These are phyloP conservation scores for Blastocrithidia nonstop DNA, from an alignment of 208 protist species.

Conservation along the genomic window DNA sequence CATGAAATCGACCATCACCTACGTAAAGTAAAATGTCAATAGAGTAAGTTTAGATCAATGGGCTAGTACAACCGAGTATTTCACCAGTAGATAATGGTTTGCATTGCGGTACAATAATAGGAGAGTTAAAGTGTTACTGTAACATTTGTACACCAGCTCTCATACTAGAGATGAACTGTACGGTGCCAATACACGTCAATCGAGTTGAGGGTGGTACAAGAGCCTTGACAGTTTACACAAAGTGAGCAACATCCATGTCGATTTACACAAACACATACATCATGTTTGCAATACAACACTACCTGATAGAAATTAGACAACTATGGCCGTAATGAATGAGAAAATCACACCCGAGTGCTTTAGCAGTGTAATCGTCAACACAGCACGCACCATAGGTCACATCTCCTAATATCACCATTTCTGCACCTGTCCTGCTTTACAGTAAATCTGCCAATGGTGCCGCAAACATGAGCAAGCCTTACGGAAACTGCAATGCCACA, in stretches of 20 bases:
- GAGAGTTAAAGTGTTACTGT: constrained; percentile 54
- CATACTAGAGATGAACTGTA: constrained; percentile 95
- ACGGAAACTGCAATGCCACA: constrained; percentile 97
- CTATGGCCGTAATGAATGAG: constrained; percentile 98
- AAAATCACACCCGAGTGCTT: constrained; percentile 92
- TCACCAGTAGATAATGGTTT: constrained; percentile 95
- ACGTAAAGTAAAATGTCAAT: constrained; percentile 89
- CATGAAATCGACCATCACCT: constrained; percentile 97
- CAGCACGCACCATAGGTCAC: constrained; percentile 99
- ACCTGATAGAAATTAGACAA: constrained; percentile 91
- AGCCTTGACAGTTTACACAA: constrained; percentile 88
- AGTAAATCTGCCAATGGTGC: constrained; percentile 95
- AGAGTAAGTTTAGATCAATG: constrained; percentile 57
- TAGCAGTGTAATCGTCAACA: constrained; percentile 96
- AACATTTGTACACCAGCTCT: constrained; percentile 71
- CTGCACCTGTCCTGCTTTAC: constrained; percentile 71
- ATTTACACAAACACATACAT: constrained; percentile 99
- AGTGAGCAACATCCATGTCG: constrained; percentile 93
- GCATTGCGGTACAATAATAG: constrained; percentile 88
- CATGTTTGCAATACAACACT: constrained; percentile 87
- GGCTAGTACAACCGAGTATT: constrained; percentile 97
- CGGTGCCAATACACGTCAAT: constrained; percentile 90
- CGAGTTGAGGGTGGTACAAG: constrained; percentile 71
- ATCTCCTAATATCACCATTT: constrained; percentile 96
- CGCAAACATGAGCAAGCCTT: constrained; percentile 95